Percentiles rank a stretch among this genome's conserved stretches.
phyloP scores from a whole-genome alignment of 2,329 filamentous ascomycete genomes.

The Decorospora gaudefroyi region DNA sequence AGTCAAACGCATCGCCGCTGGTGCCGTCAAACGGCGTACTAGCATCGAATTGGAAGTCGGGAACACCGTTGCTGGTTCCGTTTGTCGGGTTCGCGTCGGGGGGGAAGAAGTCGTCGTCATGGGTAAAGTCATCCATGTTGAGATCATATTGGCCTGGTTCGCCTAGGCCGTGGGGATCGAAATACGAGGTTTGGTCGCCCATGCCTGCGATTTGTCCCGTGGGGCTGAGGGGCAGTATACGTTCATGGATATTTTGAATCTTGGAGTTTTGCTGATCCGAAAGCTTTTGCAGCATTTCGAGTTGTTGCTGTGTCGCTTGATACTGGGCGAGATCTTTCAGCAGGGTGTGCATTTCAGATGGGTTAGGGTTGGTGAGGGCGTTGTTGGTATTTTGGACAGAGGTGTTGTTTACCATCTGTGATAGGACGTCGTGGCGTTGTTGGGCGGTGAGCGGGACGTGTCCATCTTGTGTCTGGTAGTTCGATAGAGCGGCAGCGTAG shows the following conservation, averaged over 20 bases:
- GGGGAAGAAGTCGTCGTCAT: slow-evolving; percentile 60
- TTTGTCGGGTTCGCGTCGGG: background rate
- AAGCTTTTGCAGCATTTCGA: slow-evolving; percentile 77
- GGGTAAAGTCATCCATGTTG: slow-evolving; percentile 63
- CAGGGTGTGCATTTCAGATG: slow-evolving; percentile 61
- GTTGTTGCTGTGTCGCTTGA: slow-evolving; percentile 70
- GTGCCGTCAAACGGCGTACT: slow-evolving; percentile 13
- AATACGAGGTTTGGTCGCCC: slow-evolving; percentile 35
- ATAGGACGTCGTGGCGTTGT: slow-evolving; percentile 55
- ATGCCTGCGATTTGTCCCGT: slow-evolving; percentile 77
- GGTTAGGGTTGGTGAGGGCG: slow-evolving; percentile 59
- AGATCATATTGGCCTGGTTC: slow-evolving; percentile 50
- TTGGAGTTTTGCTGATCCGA: slow-evolving; percentile 78
- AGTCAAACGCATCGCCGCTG: slow-evolving; percentile 12
- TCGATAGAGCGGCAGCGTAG: slow-evolving; percentile 53
- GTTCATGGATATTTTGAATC: slow-evolving; percentile 72
- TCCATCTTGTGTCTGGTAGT: slow-evolving; percentile 54
- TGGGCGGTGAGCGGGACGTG: slow-evolving; percentile 54
- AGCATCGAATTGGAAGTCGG: slow-evolving; percentile 37
- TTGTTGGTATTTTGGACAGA: slow-evolving; percentile 56
- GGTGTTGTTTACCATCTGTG: slow-evolving; percentile 54
- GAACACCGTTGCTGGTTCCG: slow-evolving; percentile 11
- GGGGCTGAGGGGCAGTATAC: slow-evolving; percentile 79
- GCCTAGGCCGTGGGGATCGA: slow-evolving; percentile 44
- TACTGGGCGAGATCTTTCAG: slow-evolving; percentile 66